Conservation (phyloP, 495 filamentous ascomycete species). For the Neurospora sp. region DNA sequence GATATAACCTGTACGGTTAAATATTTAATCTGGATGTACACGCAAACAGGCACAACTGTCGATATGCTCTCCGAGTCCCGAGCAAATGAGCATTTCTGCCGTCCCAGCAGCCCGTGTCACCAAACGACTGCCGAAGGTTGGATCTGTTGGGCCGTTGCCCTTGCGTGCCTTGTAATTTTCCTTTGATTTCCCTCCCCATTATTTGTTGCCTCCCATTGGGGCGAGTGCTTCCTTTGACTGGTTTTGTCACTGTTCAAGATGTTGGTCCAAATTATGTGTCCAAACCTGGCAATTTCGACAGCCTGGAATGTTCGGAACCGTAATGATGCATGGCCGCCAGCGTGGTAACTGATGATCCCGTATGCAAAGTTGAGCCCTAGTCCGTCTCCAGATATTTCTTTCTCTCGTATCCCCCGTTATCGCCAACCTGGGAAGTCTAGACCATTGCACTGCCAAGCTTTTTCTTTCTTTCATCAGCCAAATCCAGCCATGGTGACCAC, state of each 20-base stretch:
- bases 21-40: slow-evolving; percentile 2
- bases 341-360: neutral
- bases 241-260: neutral
- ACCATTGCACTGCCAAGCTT: neutral
- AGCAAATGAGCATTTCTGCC: slow-evolving; percentile 5
- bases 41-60: neutral
- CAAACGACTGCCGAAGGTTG: slow-evolving; percentile 9
- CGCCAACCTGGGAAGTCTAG: neutral
- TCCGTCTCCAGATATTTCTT: neutral
- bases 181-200: neutral
- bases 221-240: neutral
- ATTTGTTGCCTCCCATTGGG: neutral
- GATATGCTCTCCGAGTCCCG: slow-evolving; percentile 3
- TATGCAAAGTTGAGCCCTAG: neutral
- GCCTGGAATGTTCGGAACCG: neutral
- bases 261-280: neutral
- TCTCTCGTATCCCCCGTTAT: neutral
- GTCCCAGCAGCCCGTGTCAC: neutral
- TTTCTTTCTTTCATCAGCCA: neutral
- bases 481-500: neutral
- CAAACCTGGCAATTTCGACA: neutral
- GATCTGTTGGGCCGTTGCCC: neutral
- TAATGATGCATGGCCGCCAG: neutral
- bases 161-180: neutral
- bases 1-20: slow-evolving; percentile 12